These are phyloP conservation scores for Botrytis byssoidea DNA, from an alignment of 2,329 filamentous ascomycete genomes.

Conservation along the genomic window DNA sequence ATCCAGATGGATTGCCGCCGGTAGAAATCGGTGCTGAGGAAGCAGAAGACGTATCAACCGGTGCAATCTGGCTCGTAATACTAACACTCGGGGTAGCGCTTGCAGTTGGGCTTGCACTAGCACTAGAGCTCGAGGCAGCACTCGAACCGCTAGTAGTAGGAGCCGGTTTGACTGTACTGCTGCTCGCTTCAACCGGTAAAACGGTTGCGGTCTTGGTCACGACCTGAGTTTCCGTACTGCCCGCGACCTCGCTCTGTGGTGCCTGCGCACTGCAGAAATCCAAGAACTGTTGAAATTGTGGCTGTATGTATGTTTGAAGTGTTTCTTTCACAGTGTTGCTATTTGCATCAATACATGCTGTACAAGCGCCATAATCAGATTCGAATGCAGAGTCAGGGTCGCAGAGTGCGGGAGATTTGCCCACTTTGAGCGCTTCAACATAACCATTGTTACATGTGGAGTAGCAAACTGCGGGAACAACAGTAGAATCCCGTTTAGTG, in stretches of 20 bases:
- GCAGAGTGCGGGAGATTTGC: conserved; percentile 52
- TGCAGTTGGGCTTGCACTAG: neutral
- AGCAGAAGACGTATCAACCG: neutral
- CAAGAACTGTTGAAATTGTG: conserved; percentile 33
- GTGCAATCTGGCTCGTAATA: conserved; percentile 11
- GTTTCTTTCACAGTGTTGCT: conserved; percentile 8
- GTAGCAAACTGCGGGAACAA: conserved; percentile 51
- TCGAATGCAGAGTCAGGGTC: conserved; percentile 44
- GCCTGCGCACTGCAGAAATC: conserved; percentile 30
- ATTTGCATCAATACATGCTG: conserved; percentile 28
- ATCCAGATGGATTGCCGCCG: neutral
- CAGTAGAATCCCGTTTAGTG: conserved; percentile 44
- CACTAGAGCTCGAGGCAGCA: neutral
- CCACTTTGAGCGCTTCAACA: conserved; percentile 47
- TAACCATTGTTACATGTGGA: conserved; percentile 51
- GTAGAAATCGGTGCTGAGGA: neutral
- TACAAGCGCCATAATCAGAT: conserved; percentile 42
- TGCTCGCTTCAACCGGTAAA: conserved; percentile 1
- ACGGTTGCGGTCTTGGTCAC: neutral
- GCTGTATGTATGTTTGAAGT: conserved; percentile 25
- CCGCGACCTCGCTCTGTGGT: conserved; percentile 21
- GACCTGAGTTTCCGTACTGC: conserved; percentile 20
- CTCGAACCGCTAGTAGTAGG: neutral
- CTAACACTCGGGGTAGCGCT: conserved; percentile 2
- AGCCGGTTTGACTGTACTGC: neutral